phyloP scores from a whole-genome alignment of 176 grass and related monocot species.

The Olyra latifolia region DNA sequence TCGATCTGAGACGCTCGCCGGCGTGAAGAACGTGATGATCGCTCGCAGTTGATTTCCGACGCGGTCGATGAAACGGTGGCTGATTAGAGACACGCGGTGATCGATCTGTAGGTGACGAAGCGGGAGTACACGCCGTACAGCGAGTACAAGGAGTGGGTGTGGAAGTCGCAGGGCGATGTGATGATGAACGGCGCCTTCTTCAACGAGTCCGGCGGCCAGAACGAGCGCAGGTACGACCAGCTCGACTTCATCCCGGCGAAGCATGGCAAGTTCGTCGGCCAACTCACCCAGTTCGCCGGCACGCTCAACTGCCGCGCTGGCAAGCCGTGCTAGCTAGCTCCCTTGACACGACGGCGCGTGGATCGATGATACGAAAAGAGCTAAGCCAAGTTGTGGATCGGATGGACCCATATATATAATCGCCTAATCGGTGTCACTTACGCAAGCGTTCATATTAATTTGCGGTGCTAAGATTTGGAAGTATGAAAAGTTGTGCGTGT shows the following conservation, averaged over 20 bases:
- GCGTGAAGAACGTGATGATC: no score
- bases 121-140: conserved; percentile 50
- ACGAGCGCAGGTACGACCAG: conserved; percentile 11
- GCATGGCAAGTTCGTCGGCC: conserved; percentile 41
- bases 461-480: background rate
- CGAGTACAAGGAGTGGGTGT: conserved; percentile 76
- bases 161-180: conserved; percentile 76
- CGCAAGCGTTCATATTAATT: background rate
- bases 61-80: background rate
- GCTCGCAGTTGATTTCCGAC: background rate
- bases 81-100: background rate
- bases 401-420: background rate
- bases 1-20: no score
- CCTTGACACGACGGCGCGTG: background rate
- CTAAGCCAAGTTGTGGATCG: background rate
- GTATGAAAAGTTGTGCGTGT: background rate
- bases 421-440: background rate
- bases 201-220: conserved; percentile 53
- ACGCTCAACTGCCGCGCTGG: conserved; percentile 43
- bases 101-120: conserved; percentile 49
- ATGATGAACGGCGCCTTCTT: conserved; percentile 79
- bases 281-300: conserved; percentile 63
- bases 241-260: conserved; percentile 67
- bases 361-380: background rate
- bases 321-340: conserved; percentile 23